A percentile compares a stretch with the other conserved stretches of the same genome.
These are phyloP conservation scores for Pythium brachiatum DNA, from an alignment of 352 stramenopile species.

Conservation along the genomic window DNA sequence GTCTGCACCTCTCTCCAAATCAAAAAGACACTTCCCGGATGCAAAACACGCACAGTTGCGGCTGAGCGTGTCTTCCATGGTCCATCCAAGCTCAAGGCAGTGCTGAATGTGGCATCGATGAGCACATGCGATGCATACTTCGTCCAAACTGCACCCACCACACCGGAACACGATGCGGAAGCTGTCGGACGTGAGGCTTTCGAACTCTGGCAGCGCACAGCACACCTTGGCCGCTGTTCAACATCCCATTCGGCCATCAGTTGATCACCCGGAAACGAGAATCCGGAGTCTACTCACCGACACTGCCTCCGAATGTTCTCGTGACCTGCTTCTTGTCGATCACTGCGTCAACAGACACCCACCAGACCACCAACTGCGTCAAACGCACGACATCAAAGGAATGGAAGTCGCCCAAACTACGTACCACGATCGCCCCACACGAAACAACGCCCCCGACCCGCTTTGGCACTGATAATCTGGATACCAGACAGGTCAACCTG, in stretches of 20 bases:
- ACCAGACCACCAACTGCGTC: too few species aligned
- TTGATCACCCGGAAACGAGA: background rate
- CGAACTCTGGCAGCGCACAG: conserved; percentile 43
- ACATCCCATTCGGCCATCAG: background rate
- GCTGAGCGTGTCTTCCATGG: conserved; percentile 49
- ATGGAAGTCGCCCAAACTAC: background rate
- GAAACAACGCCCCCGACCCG: conserved; percentile 67
- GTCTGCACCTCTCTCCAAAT: conserved; percentile 15
- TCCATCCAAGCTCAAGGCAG: conserved; percentile 58
- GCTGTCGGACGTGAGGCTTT: conserved; percentile 67
- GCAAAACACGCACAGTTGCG: conserved; percentile 48
- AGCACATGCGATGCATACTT: conserved; percentile 66
- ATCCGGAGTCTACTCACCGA: conserved; percentile 24
- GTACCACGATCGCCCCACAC: conserved; percentile 74
- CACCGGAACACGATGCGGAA: conserved; percentile 72
- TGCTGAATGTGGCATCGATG: conserved; percentile 63
- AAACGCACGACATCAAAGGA: too few species aligned
- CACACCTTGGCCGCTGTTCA: conserved; percentile 43
- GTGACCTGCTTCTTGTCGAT: conserved; percentile 21
- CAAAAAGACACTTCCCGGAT: conserved; percentile 36
- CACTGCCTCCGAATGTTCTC: conserved; percentile 42
- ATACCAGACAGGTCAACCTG: conserved; percentile 52
- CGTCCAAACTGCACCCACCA: conserved; percentile 44
- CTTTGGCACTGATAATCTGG: conserved; percentile 49
- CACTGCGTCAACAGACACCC: conserved; percentile 16